Base-by-base conservation (phyloP, 148 eudicot species). In the Chenopodium suecicum region DNA sequence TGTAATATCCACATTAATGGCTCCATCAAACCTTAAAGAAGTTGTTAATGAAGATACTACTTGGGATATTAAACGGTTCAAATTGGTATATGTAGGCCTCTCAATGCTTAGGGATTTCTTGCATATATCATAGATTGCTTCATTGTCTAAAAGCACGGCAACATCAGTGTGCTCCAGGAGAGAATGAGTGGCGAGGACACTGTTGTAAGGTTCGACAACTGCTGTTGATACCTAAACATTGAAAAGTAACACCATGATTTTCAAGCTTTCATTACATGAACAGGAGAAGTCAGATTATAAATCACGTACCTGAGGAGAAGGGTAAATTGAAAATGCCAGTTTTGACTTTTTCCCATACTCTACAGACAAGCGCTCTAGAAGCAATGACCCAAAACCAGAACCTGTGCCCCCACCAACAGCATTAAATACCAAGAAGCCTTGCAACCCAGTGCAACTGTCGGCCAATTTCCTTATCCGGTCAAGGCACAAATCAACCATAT, bases 401-500 rank as follows among this genome's bases (percentile, higher is more conserved):
- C 87, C 87, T 3, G 87, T 85, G 37, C 87, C 87, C 70, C 87
- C 87, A 67, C 87, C 87, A 78, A 85, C 87, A 81, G 87, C 87
- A 74, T 82, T 85, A 74, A 85, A 85, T 23, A 85, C 87, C 82
- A 85, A 85, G 82, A 85, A 85, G 22, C 87, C 87, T 60, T 85
- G 87, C 76, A 85, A 72, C 31, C 87, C 87, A 62, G 87, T 85
- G 76, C 87, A 85, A 31, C 84, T 85, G 22, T 85, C 87, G 52
- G 87, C 87, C 80, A 85, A 69, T 50, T 85, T 85, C 71, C 87
- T 74, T 23, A 85, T 74, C 27, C 87, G 87, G 73, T 85, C 87
- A 79, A 85, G 87, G 82, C 87, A 85, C 78, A 85, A 62, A 67
- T 85, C 87, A 62, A 85, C 78, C 71, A 85, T 85, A 60, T 85